phyloP scores from a whole-genome alignment of 352 stramenopile genomes.

The Globisporangium abappressorium region DNA sequence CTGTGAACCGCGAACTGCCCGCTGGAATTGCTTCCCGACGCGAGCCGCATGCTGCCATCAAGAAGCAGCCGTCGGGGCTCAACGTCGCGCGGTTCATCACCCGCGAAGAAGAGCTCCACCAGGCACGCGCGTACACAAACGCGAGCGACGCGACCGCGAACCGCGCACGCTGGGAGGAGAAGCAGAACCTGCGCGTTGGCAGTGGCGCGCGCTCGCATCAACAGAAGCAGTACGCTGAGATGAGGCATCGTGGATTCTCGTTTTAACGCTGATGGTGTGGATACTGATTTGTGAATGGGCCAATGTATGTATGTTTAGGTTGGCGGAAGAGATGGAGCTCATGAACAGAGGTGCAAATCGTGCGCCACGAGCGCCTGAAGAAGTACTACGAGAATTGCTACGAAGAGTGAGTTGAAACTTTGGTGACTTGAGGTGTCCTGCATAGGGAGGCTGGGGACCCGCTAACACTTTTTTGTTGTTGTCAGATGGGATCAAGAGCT shows the following conservation, averaged over 20 bases:
- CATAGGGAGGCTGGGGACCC: not conserved
- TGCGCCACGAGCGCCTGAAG: conserved; percentile 61
- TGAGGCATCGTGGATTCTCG: not conserved
- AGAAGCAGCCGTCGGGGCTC: conserved; percentile 45
- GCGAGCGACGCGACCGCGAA: conserved; percentile 45
- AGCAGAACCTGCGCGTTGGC: conserved; percentile 57
- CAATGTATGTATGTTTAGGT: conserved; percentile 20
- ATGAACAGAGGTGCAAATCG: conserved; percentile 68
- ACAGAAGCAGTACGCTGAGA: conserved; percentile 45
- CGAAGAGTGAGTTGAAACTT: conserved; percentile 35
- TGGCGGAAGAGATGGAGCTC: conserved; percentile 72
- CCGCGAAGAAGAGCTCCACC: conserved; percentile 69
- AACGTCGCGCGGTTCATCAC: conserved; percentile 77
- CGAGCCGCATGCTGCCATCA: conserved; percentile 23
- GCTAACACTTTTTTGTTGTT: not conserved
- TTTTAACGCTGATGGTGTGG: not conserved
- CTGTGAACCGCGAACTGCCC: conserved; percentile 45
- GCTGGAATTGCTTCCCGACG: conserved; percentile 43
- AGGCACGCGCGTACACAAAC: conserved; percentile 54
- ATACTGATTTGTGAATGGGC: not conserved
- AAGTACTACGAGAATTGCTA: conserved; percentile 80
- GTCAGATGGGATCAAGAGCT: conserved; percentile 70
- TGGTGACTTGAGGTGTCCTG: not conserved
- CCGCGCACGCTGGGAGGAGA: conserved; percentile 71
- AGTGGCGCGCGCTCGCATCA: conserved; percentile 49